Percentiles rank a stretch among this genome's conserved stretches.
phyloP scores from a whole-genome alignment of 2,329 filamentous ascomycete genomes.

The Pestalotiopsis fici region DNA sequence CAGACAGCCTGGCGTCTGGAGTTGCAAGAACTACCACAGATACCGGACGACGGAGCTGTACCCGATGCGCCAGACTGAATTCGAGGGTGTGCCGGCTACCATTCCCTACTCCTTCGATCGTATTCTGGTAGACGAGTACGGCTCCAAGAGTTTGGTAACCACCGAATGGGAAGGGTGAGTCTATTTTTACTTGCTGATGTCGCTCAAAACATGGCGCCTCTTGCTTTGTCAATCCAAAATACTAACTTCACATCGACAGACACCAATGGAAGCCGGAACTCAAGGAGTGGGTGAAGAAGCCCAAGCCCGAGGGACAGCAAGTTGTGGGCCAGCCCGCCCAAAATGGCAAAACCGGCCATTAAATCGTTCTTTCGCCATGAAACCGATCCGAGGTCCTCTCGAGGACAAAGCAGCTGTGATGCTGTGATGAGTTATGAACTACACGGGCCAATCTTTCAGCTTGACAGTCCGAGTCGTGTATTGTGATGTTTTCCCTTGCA shows the following conservation, averaged over 20 bases:
- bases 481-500: neutral
- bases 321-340: neutral
- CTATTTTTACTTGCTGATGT: neutral
- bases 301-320: constrained; percentile 19
- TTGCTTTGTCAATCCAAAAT: neutral
- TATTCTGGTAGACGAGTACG: constrained; percentile 67
- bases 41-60: constrained; percentile 74
- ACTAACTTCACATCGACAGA: constrained; percentile 34
- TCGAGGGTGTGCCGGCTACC: constrained; percentile 71
- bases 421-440: neutral
- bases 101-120: constrained; percentile 71
- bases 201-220: neutral
- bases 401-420: neutral
- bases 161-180: constrained; percentile 65
- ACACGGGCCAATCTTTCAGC: neutral
- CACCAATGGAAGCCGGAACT: constrained; percentile 60
- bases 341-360: neutral
- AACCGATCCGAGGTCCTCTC: neutral
- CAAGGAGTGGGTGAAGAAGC: constrained; percentile 60
- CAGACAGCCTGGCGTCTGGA: constrained; percentile 65
- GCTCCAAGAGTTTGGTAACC: constrained; percentile 57
- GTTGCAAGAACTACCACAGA: constrained; percentile 78
- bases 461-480: neutral
- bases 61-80: constrained; percentile 72
- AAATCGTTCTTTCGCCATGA: neutral